Evolutionary conservation across 805 yeast genomes (phyloP).

Genomic region (Saccharomycopsis guyanensis): DNA sequence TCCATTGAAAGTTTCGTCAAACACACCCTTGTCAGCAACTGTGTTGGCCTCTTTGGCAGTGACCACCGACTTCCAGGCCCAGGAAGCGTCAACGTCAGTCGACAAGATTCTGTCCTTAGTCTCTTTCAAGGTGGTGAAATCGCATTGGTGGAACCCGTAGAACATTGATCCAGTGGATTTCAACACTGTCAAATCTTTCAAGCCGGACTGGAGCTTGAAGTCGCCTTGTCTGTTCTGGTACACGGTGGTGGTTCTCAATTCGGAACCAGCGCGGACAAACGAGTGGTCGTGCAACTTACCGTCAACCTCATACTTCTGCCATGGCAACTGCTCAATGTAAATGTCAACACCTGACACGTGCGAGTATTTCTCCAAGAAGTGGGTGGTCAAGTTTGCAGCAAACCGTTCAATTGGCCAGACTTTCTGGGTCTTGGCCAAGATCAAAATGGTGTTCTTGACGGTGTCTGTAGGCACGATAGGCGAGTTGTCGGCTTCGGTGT

Average conservation of each 20-base stretch:
- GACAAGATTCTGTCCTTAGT: conserved; percentile 80
- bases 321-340: conserved; percentile 60
- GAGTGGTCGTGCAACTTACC: conserved; percentile 80
- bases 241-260: conserved; percentile 56
- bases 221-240: conserved; percentile 44
- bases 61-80: conserved; percentile 55
- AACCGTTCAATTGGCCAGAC: conserved; percentile 90
- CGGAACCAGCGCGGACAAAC: conserved; percentile 78
- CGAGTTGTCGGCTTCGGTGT: conserved; percentile 81
- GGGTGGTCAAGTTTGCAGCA: conserved; percentile 77
- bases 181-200: conserved; percentile 74
- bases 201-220: conserved; percentile 54
- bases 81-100: conserved; percentile 71
- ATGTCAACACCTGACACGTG: conserved; percentile 72
- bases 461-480: conserved; percentile 94
- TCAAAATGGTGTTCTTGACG: conserved; percentile 78
- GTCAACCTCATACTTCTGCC: conserved; percentile 70
- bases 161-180: conserved; percentile 92
- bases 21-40: conserved; percentile 36
- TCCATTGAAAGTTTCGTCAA: conserved; percentile 54
- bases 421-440: conserved; percentile 74
- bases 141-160: conserved; percentile 79
- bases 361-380: conserved; percentile 66
- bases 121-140: conserved; percentile 80
- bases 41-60: conserved; percentile 40